Evolutionary conservation across 257 asterid species (phyloP), one percentile per base, ranked within the genome.

Genomic region (Gentiana dahurica): DNA sequence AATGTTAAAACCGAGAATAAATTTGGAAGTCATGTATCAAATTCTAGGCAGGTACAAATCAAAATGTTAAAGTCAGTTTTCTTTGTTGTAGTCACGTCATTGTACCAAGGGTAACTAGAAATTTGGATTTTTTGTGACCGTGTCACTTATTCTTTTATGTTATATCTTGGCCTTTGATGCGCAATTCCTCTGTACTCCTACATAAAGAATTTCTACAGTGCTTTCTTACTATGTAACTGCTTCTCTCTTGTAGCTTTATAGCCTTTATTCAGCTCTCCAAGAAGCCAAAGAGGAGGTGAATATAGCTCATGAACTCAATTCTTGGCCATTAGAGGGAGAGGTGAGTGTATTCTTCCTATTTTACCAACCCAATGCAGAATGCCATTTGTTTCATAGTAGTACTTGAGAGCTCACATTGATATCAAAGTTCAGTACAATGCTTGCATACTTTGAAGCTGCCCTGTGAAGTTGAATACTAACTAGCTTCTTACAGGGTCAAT

Each of bases 201-300:
- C 46, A 41, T 15, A 15, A 15, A 15, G 46, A 32, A 6, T 41
- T 5, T 13, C 47, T 8, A 65, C 32, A 8, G 34, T 35, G 3
- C 34, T 51, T 12, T 51, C 44, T 44, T 8, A 2, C 12, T 43
- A 60, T 54, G 55, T 58, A 59, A 54, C 10, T 61, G 69, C 35
- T 34, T 50, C 50, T 64, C 63, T 50, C n/a, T 50, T 53, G 24
- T 15, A 15, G 61, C 63, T 50, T 32, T 36, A 47, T 62, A 77
- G 86, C 96, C 91, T 84, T 62, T 67, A 75, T 62, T 78, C 79
- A 73, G 88, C 80, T 60, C 82, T 84, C 46, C 68, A 71, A 79
- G 77, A 62, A 65, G 85, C 78, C 54, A 74, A 72, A 69, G 86
- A 78, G 67, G 91, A 80, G 71, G 89, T 84, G 54, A 73, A 73